Percentiles rank a stretch among this genome's conserved stretches.
Evolutionary conservation across 768 basidiomycete genomes (phyloP).

Genomic region (Tylopilus cervinicoccineus): DNA sequence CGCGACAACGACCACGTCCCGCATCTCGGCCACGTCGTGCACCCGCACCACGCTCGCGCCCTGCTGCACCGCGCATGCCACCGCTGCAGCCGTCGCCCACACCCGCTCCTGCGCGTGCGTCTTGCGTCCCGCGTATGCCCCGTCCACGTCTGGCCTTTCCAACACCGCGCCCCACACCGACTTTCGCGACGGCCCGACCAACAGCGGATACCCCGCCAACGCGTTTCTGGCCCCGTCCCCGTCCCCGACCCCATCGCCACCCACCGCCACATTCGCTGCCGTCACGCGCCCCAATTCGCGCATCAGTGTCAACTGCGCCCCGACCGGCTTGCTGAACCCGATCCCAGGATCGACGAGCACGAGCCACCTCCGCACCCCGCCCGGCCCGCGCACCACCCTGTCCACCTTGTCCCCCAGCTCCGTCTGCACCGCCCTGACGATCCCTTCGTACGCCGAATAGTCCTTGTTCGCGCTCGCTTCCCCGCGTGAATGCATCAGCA

Average conservation of each 20-base stretch:
- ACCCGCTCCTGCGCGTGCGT: conserved; percentile 63
- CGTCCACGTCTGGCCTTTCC: conserved; percentile 37
- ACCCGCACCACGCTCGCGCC: conserved; percentile 72
- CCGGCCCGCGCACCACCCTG: conserved; percentile 56
- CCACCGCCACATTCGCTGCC: too few species aligned
- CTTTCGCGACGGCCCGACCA: conserved; percentile 83
- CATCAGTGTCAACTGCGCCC: conserved; percentile 70
- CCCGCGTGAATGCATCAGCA: conserved; percentile 94
- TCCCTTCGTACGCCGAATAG: conserved; percentile 45
- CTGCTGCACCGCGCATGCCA: conserved; percentile 72
- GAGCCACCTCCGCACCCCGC: conserved; percentile 82
- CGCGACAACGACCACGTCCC: conserved; percentile 67
- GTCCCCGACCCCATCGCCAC: conserved; percentile 47
- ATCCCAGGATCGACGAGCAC: conserved; percentile 90
- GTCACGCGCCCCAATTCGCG: conserved; percentile 47
- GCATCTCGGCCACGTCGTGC: conserved; percentile 72
- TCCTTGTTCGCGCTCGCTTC: conserved; percentile 75
- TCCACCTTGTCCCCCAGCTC: conserved; percentile 75
- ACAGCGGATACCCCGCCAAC: conserved; percentile 54
- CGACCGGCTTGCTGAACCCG: conserved; percentile 86
- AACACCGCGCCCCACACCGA: conserved; percentile 75
- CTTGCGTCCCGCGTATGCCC: conserved; percentile 42
- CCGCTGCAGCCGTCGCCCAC: conserved; percentile 77
- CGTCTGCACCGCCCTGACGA: conserved; percentile 61
- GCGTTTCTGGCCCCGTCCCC: conserved; percentile 41